Conservation (phyloP, 768 basidiomycete genomes). For the Roridomyces roridus region DNA sequence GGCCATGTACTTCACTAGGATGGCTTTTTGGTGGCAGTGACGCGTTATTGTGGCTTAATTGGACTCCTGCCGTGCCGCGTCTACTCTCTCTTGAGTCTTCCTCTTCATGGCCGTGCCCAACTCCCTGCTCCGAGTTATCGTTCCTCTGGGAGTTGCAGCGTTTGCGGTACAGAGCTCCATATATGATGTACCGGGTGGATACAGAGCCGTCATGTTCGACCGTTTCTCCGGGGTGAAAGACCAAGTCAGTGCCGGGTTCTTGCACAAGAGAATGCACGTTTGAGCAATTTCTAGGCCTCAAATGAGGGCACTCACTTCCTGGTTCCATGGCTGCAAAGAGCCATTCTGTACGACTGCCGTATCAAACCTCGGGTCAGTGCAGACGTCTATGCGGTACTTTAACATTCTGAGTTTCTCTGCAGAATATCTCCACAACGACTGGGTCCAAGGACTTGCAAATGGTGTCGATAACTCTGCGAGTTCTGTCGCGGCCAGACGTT, state of each 20-base stretch:
- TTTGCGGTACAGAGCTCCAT: constrained; percentile 48
- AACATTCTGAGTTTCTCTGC: constrained; percentile 3
- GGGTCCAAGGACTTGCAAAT: constrained; percentile 99
- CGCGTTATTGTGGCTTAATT: constrained; percentile 10
- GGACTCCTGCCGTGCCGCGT: constrained; percentile 12
- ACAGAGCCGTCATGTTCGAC: constrained; percentile 97
- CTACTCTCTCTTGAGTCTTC: too few species aligned
- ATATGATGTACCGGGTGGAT: constrained; percentile 87
- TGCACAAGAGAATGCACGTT: background rate
- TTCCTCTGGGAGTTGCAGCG: constrained; percentile 40
- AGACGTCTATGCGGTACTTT: background rate
- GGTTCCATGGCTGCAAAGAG: constrained; percentile 93
- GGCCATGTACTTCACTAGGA: too few species aligned
- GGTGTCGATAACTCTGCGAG: constrained; percentile 96
- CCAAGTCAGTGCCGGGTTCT: constrained; percentile 48
- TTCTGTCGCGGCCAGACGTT: constrained; percentile 92
- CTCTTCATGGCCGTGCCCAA: constrained; percentile 18
- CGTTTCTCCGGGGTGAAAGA: constrained; percentile 91
- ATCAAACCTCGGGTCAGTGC: constrained; percentile 89
- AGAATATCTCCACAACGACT: constrained; percentile 99
- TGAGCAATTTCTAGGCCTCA: constrained; percentile 60
- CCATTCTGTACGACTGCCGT: constrained; percentile 96
- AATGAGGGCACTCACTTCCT: constrained; percentile 96
- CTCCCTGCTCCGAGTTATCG: constrained; percentile 31
- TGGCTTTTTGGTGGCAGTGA: constrained; percentile 13